A percentile compares a stretch with the other conserved stretches of the same genome.
phyloP scores from a whole-genome alignment of 441 rosid species.

The Gossypium gossypioides region DNA sequence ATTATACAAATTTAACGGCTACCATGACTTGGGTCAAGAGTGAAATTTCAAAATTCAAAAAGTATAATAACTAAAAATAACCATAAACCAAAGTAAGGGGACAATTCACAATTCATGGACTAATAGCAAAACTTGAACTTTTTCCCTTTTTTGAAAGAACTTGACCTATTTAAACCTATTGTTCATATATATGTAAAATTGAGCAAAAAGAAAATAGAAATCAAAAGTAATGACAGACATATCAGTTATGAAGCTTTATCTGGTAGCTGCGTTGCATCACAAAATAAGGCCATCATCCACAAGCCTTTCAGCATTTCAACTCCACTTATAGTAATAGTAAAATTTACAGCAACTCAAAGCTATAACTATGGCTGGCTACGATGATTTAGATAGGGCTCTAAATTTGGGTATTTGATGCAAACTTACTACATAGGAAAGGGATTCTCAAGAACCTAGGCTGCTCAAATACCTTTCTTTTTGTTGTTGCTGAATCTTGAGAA shows the following conservation, averaged over 20 bases:
- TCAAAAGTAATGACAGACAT: slow-evolving; percentile 4
- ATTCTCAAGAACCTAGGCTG: not conserved
- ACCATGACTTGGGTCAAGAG: too few species aligned
- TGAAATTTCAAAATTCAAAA: too few species aligned
- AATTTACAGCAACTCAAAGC: not conserved
- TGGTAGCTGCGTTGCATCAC: not conserved
- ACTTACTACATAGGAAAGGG: not conserved
- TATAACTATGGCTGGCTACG: not conserved
- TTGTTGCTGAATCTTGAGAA: slow-evolving; percentile 4
- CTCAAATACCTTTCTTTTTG: too few species aligned
- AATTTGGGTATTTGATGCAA: not conserved
- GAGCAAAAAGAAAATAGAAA: not conserved
- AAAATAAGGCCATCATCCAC: slow-evolving; percentile 6
- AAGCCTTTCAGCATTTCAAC: not conserved
- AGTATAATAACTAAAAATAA: too few species aligned
- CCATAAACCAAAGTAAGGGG: too few species aligned
- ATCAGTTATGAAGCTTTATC: not conserved
- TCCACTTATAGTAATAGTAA: not conserved
- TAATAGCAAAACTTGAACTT: too few species aligned
- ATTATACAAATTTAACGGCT: too few species aligned
- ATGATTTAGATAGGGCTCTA: not conserved
- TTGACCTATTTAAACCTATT: not conserved
- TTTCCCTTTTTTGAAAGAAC: too few species aligned
- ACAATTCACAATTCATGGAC: too few species aligned
- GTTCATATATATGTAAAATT: not conserved